Evolutionary conservation across 306 rosid species (phyloP).

Genomic region (Nissolia schottii): DNA sequence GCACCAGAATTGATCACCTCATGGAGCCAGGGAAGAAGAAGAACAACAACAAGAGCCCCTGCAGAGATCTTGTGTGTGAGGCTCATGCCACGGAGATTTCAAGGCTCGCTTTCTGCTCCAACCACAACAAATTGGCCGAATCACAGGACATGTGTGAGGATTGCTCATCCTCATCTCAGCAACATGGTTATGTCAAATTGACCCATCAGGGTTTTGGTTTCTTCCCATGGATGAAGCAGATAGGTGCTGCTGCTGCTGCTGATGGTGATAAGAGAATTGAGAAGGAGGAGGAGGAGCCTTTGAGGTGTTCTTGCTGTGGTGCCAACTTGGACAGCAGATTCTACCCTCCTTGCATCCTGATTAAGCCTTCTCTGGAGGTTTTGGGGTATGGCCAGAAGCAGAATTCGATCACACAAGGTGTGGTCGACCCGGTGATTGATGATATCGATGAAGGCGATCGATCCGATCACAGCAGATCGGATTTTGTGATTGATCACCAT

Average conservation of each 20-base stretch:
- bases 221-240: constrained; percentile 68
- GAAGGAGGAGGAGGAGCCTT: constrained; percentile 39
- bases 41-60: constrained; percentile 23
- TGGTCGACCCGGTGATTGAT: constrained; percentile 36
- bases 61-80: constrained; percentile 83
- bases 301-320: constrained; percentile 80
- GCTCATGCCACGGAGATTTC: constrained; percentile 82
- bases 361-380: constrained; percentile 64
- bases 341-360: constrained; percentile 61
- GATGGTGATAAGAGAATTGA: constrained; percentile 28
- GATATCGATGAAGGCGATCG: constrained; percentile 40
- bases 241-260: constrained; percentile 31
- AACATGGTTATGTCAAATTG: constrained; percentile 37
- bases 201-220: constrained; percentile 47
- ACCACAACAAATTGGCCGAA: constrained; percentile 65
- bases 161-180: constrained; percentile 60
- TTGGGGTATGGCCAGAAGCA: constrained; percentile 54
- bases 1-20: constrained; percentile 80
- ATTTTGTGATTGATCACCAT: constrained; percentile 33
- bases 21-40: constrained; percentile 45
- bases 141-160: constrained; percentile 72
- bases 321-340: constrained; percentile 41
- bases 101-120: constrained; percentile 57
- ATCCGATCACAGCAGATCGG: constrained; percentile 57
- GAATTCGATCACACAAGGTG: constrained; percentile 34